A percentile compares a stretch with the other conserved stretches of the same genome.
Conservation (phyloP, 2,329 filamentous ascomycete species). For the Polytolypa hystricis region DNA sequence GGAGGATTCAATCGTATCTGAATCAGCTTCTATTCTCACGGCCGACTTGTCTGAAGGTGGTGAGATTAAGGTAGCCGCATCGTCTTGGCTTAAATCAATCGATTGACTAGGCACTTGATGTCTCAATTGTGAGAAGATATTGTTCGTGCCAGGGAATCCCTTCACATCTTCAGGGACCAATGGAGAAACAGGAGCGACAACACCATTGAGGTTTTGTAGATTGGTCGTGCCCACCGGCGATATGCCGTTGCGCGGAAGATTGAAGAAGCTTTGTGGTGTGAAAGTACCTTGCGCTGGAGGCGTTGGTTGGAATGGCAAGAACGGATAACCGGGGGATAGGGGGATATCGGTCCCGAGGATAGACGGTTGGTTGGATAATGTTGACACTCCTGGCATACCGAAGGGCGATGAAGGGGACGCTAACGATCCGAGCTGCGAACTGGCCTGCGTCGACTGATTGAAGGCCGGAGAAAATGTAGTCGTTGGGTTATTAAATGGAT, state of each 20-base stretch:
- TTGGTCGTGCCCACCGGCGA: conserved; percentile 51
- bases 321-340: conserved; percentile 57
- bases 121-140: conserved; percentile 5
- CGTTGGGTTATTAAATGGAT: conserved; percentile 47
- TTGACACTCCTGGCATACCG: conserved; percentile 40
- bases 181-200: conserved; percentile 56
- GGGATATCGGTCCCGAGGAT: conserved; percentile 48
- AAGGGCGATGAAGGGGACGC: conserved; percentile 62
- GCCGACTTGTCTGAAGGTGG: conserved; percentile 7
- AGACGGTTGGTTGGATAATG: conserved; percentile 9
- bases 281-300: conserved; percentile 37
- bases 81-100: conserved; percentile 10
- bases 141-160: conserved; percentile 18
- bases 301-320: conserved; percentile 52
- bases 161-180: conserved; percentile 43
- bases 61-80: conserved; percentile 7
- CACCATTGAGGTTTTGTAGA: conserved; percentile 30
- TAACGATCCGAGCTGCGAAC: conserved; percentile 52
- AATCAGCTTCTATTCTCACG: conserved; percentile 8
- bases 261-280: conserved; percentile 34
- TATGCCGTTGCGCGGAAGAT: conserved; percentile 25
- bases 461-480: conserved; percentile 53
- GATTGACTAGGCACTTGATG: conserved; percentile 16
- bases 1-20: conserved; percentile 10
- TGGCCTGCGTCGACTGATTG: conserved; percentile 50